These are phyloP conservation scores for Neofusicoccum sp. DNA, from an alignment of 2,329 filamentous ascomycete genomes.

Conservation along the genomic window DNA sequence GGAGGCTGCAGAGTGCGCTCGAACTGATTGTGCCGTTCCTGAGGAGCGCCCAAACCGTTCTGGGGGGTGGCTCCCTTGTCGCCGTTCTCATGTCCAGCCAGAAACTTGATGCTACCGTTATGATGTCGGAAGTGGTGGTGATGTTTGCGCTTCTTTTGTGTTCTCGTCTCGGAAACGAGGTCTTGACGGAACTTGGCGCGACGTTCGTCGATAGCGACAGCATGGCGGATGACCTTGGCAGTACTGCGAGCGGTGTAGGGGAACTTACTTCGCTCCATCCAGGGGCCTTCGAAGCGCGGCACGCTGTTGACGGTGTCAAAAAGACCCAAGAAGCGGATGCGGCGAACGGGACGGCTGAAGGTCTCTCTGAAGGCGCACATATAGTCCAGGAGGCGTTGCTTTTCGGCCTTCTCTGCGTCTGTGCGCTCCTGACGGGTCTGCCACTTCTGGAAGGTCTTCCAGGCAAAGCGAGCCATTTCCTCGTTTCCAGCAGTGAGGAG, in stretches of 20 bases:
- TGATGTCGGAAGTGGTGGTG: slow-evolving; percentile 29
- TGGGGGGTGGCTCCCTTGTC: slow-evolving; percentile 18
- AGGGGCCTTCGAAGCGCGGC: slow-evolving; percentile 71
- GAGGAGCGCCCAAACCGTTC: neutral
- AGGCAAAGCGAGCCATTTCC: slow-evolving; percentile 81
- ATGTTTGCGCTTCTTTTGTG: slow-evolving; percentile 28
- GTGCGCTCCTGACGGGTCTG: slow-evolving; percentile 58
- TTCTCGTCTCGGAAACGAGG: slow-evolving; percentile 56
- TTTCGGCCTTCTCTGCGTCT: slow-evolving; percentile 51
- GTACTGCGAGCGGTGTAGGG: slow-evolving; percentile 64
- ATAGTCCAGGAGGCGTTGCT: slow-evolving; percentile 68
- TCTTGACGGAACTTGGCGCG: slow-evolving; percentile 74
- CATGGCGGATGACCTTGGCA: slow-evolving; percentile 65
- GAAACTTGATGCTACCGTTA: neutral
- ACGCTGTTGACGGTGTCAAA: slow-evolving; percentile 85
- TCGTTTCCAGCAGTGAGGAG: slow-evolving; percentile 81
- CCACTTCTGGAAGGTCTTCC: slow-evolving; percentile 79
- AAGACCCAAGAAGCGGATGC: slow-evolving; percentile 75
- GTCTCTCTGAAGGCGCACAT: slow-evolving; percentile 82
- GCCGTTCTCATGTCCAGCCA: neutral
- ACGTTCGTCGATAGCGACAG: slow-evolving; percentile 71
- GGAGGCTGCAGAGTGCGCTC: neutral
- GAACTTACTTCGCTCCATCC: slow-evolving; percentile 79
- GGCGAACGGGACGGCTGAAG: slow-evolving; percentile 73
- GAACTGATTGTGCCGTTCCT: slow-evolving; percentile 16